phyloP scores from a whole-genome alignment of 371 early-diverging fungal genomes.

The Mortierella sp. region DNA sequence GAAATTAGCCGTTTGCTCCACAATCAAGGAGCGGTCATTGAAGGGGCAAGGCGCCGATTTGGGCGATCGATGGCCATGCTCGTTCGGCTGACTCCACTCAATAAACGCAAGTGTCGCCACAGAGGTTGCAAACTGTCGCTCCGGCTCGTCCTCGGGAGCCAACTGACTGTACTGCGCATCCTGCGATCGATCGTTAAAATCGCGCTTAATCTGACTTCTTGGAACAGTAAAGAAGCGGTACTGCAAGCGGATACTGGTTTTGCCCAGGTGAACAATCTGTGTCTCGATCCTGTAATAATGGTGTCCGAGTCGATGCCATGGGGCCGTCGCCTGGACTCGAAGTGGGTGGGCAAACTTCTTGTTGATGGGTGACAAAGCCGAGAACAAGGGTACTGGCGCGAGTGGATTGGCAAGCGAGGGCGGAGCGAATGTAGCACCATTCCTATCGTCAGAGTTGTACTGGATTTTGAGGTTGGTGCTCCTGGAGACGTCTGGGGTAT shows the following conservation, averaged over 20 bases:
- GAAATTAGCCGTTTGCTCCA: slow-evolving; percentile 9
- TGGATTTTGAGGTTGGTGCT: slow-evolving; percentile 26
- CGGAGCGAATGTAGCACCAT: background rate
- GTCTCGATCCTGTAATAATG: slow-evolving; percentile 24
- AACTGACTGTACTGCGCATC: slow-evolving; percentile 20
- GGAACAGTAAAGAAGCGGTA: slow-evolving; percentile 39
- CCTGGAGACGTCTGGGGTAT: slow-evolving; percentile 26
- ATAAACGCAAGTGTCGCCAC: slow-evolving; percentile 30
- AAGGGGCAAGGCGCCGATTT: slow-evolving; percentile 4
- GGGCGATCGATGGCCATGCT: slow-evolving; percentile 29
- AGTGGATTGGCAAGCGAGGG: background rate
- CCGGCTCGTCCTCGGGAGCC: slow-evolving; percentile 26
- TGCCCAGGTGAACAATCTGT: slow-evolving; percentile 20
- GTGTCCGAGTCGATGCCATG: slow-evolving; percentile 1
- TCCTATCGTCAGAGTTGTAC: slow-evolving; percentile 1
- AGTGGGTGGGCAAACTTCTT: slow-evolving; percentile 7
- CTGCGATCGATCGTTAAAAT: slow-evolving; percentile 36
- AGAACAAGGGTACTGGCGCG: background rate
- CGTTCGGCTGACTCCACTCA: slow-evolving; percentile 19
- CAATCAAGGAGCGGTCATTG: background rate
- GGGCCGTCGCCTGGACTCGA: background rate
- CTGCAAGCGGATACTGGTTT: slow-evolving; percentile 27
- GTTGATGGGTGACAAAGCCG: background rate
- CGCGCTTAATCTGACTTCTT: slow-evolving; percentile 23
- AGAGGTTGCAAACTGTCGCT: slow-evolving; percentile 27